Conservation (phyloP, 345 rosid species). For the Carallia pectinifolia region DNA sequence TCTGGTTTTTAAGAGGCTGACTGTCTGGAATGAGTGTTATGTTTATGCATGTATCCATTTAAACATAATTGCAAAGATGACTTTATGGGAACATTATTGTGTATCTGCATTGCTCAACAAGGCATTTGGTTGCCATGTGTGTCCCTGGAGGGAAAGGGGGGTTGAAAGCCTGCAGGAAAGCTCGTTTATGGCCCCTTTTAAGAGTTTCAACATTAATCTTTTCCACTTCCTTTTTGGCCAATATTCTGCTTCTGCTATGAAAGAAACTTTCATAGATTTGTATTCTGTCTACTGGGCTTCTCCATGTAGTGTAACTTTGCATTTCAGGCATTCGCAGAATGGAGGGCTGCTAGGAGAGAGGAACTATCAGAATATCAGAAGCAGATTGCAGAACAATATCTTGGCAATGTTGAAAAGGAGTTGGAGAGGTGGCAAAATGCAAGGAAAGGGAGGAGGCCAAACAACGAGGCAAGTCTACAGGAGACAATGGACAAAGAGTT, state of each 20-base stretch:
- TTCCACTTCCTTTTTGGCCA: neutral
- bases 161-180: too few relatives aligned
- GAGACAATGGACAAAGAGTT: conserved; percentile 97
- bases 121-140: conserved; percentile 1
- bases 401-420: conserved; percentile 82
- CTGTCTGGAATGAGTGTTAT: neutral
- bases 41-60: neutral
- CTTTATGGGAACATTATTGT: neutral
- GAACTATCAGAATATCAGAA: conserved; percentile 80
- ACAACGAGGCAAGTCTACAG: conserved; percentile 65
- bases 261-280: too few relatives aligned
- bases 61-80: neutral
- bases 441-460: conserved; percentile 63
- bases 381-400: conserved; percentile 61
- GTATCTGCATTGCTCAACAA: conserved; percentile 8
- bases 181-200: conserved; percentile 5
- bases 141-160: neutral
- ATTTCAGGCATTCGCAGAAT: conserved; percentile 63
- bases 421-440: conserved; percentile 96
- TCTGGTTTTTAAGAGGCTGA: neutral
- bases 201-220: conserved; percentile 8
- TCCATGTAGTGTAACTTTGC: too few relatives aligned
- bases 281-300: too few relatives aligned
- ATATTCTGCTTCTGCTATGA: neutral
- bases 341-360: conserved; percentile 76